Evolutionary conservation across 129 eudicot species (phyloP).

Genomic region (Tagetes patula): DNA sequence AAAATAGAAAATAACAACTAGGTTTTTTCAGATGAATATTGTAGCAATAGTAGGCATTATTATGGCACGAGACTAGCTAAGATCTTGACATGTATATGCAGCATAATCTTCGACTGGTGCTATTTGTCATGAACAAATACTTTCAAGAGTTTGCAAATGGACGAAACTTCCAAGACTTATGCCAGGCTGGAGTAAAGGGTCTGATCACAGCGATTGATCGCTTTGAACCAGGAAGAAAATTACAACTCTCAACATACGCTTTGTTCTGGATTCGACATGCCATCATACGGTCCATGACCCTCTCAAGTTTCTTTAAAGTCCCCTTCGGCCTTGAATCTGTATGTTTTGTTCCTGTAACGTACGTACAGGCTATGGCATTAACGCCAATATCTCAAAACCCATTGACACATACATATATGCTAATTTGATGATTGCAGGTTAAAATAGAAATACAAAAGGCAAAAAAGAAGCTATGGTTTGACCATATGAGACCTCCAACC

Average conservation of each 20-base stretch:
- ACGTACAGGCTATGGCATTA: background rate
- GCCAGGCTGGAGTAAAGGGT: slow-evolving; percentile 99
- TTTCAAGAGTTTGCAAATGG: slow-evolving; percentile 88
- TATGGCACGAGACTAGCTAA: slow-evolving; percentile 1
- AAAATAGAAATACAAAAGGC: slow-evolving; percentile 77
- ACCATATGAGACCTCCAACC: slow-evolving; percentile 69
- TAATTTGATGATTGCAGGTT: slow-evolving; percentile 50
- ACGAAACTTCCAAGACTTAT: slow-evolving; percentile 75
- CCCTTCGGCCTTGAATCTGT: slow-evolving; percentile 97
- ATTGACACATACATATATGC: background rate
- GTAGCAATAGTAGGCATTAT: background rate
- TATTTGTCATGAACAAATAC: slow-evolving; percentile 88
- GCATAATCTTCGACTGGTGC: slow-evolving; percentile 95
- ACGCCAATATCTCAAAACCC: background rate
- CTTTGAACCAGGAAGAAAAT: slow-evolving; percentile 78
- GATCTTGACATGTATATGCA: slow-evolving; percentile 41
- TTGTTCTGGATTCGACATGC: slow-evolving; percentile 94
- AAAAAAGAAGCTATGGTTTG: slow-evolving; percentile 65
- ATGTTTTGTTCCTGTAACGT: slow-evolving; percentile 28
- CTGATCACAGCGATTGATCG: slow-evolving; percentile 90
- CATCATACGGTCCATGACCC: slow-evolving; percentile 85
- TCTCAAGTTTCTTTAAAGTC: slow-evolving; percentile 81
- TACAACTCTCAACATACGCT: slow-evolving; percentile 85
- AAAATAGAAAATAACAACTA: background rate
- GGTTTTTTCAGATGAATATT: background rate